Evolutionary conservation across 2,329 filamentous ascomycete genomes (phyloP).

Genomic region (Aspergillus tamarii): DNA sequence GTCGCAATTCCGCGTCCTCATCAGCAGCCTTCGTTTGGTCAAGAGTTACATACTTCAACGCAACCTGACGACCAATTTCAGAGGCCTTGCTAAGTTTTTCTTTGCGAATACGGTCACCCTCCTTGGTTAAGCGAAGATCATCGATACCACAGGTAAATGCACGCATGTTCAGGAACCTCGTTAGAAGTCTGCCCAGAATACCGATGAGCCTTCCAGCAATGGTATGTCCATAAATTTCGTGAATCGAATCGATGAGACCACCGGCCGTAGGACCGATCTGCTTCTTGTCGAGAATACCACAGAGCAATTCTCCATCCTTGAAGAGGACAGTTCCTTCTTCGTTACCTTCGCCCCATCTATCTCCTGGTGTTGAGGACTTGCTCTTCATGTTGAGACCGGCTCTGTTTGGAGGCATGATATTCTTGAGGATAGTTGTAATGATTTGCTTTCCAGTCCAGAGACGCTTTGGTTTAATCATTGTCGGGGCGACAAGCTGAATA

Average conservation of each 20-base stretch:
- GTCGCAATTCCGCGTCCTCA: slow-evolving; percentile 71
- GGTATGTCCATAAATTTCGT: slow-evolving; percentile 89
- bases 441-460: slow-evolving; percentile 97
- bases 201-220: slow-evolving; percentile 85
- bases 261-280: slow-evolving; percentile 88
- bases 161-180: slow-evolving; percentile 86
- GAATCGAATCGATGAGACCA: slow-evolving; percentile 86
- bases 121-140: slow-evolving; percentile 80
- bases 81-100: slow-evolving; percentile 70
- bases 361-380: slow-evolving; percentile 75
- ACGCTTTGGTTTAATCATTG: slow-evolving; percentile 76
- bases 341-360: slow-evolving; percentile 70
- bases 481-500: slow-evolving; percentile 78
- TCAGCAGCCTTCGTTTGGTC: slow-evolving; percentile 64
- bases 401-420: slow-evolving; percentile 78
- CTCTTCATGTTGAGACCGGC: slow-evolving; percentile 78
- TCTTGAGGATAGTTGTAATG: slow-evolving; percentile 88
- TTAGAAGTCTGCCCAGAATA: slow-evolving; percentile 85
- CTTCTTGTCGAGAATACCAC: slow-evolving; percentile 91
- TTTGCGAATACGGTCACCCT: slow-evolving; percentile 73
- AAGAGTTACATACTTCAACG: slow-evolving; percentile 85
- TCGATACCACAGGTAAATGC: slow-evolving; percentile 98
- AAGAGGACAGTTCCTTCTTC: slow-evolving; percentile 85
- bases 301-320: slow-evolving; percentile 82
- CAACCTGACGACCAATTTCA: slow-evolving; percentile 74